phyloP scores from a whole-genome alignment of 345 rosid genomes.

The Corymbia maculata region DNA sequence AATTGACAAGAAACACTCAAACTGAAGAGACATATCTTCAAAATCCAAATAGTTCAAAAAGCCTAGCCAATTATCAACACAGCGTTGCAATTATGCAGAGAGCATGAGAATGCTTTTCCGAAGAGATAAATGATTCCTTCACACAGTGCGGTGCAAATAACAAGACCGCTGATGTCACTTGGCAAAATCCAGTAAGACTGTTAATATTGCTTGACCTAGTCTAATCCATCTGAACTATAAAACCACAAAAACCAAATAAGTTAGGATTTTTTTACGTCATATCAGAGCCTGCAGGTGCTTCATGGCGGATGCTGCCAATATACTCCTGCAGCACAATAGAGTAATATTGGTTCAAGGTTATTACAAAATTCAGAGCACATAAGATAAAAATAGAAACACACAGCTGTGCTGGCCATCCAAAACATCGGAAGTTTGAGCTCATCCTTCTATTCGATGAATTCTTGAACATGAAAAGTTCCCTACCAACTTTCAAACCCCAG shows the following conservation, averaged over 20 bases:
- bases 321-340: conserved; percentile 45
- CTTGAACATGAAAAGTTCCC: not conserved
- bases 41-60: not conserved
- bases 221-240: not conserved
- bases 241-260: not conserved
- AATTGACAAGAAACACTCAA: not conserved
- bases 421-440: not conserved
- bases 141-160: no score
- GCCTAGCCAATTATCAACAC: not conserved
- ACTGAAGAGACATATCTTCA: not conserved
- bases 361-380: not conserved
- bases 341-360: no score
- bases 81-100: not conserved
- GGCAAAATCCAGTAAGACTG: not conserved
- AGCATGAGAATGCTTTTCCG: not conserved
- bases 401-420: conserved; percentile 52
- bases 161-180: not conserved
- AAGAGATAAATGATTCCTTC: not conserved
- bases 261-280: conserved; percentile 44
- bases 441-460: not conserved
- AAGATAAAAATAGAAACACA: conserved; percentile 15
- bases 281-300: conserved; percentile 39
- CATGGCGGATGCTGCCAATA: conserved; percentile 58
- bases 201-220: not conserved
- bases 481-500: not conserved